phyloP scores from a whole-genome alignment of 2,329 filamentous ascomycete species.

The Diplodia corticola region DNA sequence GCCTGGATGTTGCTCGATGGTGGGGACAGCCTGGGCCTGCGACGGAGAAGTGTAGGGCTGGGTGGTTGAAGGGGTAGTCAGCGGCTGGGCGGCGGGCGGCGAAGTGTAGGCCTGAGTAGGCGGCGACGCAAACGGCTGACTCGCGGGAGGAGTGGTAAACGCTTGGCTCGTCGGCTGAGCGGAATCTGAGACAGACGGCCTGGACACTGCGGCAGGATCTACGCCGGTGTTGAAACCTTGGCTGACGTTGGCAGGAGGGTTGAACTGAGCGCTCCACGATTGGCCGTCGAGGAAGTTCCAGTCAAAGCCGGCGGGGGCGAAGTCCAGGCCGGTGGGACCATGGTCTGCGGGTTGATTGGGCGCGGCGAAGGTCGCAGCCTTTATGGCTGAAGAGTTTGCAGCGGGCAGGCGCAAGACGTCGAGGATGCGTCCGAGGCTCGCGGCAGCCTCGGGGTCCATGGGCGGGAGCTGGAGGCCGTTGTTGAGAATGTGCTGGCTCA shows the following conservation, averaged over 20 bases:
- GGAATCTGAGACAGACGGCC: constrained; percentile 8
- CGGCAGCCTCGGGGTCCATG: constrained; percentile 16
- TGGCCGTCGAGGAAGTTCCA: constrained; percentile 22
- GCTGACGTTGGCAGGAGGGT: not conserved
- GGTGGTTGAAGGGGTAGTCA: constrained; percentile 13
- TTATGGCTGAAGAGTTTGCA: constrained; percentile 13
- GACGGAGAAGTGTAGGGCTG: constrained; percentile 5
- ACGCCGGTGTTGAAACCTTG: constrained; percentile 15
- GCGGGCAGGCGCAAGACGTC: constrained; percentile 21
- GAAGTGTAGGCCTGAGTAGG: constrained; percentile 12
- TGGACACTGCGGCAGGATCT: constrained; percentile 7
- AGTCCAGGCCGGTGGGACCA: constrained; percentile 13
- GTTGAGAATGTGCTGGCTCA: constrained; percentile 20
- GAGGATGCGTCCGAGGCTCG: constrained; percentile 13
- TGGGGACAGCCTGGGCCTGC: constrained; percentile 11
- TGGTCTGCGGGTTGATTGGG: constrained; percentile 6
- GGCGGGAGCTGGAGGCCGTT: constrained; percentile 21
- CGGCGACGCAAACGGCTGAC: constrained; percentile 3
- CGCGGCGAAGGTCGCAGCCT: not conserved
- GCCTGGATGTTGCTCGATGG: constrained; percentile 13
- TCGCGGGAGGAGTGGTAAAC: constrained; percentile 6
- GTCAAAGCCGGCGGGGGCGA: constrained; percentile 22
- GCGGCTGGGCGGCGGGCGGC: not conserved
- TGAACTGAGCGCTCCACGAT: constrained; percentile 5
- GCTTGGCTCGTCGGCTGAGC: constrained; percentile 1